phyloP scores from a whole-genome alignment of 148 eudicot genomes.

The Diospyros kaki region DNA sequence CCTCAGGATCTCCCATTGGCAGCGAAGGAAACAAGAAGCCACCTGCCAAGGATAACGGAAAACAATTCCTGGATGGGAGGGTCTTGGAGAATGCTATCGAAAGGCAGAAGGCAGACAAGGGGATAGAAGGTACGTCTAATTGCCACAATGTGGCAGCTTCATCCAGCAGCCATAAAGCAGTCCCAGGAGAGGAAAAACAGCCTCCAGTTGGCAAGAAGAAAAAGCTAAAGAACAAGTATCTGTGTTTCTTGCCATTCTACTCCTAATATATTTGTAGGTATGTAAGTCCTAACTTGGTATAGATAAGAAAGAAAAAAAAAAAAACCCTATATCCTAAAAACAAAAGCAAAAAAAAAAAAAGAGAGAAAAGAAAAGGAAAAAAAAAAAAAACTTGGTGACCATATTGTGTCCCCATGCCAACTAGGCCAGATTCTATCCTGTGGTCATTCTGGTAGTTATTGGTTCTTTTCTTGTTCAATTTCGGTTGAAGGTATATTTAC shows the following conservation, averaged over 20 bases:
- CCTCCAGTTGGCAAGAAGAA: slow-evolving; percentile 2
- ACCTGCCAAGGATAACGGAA: background rate
- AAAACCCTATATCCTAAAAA: too few relatives aligned
- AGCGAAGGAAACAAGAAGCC: slow-evolving; percentile 8
- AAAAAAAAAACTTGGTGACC: background rate
- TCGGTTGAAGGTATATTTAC: too few relatives aligned
- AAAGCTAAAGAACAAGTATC: slow-evolving; percentile 20
- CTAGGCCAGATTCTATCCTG: too few relatives aligned
- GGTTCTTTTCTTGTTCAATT: too few relatives aligned
- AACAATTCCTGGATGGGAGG: background rate
- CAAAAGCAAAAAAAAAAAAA: background rate
- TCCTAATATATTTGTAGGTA: background rate
- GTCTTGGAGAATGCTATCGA: background rate
- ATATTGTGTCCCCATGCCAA: background rate
- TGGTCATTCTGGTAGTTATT: too few relatives aligned
- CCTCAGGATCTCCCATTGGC: slow-evolving; percentile 15
- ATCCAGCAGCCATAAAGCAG: slow-evolving; percentile 11
- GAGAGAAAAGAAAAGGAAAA: background rate
- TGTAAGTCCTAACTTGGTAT: too few relatives aligned
- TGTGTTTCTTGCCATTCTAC: slow-evolving; percentile 29
- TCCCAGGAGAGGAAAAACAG: slow-evolving; percentile 18
- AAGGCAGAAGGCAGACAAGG: slow-evolving; percentile 8
- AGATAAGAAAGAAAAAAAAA: too few relatives aligned
- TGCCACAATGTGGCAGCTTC: slow-evolving; percentile 4
- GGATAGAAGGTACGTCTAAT: slow-evolving; percentile 13